Evolutionary conservation across 2,329 filamentous ascomycete genomes (phyloP), one percentile per base, ranked within the genome.

Genomic region (Fusarium brachygibbosum): DNA sequence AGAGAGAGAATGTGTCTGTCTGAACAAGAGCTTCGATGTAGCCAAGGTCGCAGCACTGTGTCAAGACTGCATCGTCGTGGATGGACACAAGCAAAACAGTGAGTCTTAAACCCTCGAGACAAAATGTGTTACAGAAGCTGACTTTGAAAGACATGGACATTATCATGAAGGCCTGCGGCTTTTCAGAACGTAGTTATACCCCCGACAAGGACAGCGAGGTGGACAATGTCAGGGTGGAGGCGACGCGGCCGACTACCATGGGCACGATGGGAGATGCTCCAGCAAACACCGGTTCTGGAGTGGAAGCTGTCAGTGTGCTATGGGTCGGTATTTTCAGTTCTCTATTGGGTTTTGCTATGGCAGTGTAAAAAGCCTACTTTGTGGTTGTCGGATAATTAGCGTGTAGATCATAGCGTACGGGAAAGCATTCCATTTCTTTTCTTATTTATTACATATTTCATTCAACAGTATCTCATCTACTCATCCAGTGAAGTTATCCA

Each of bases 21-120:
- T 65, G 10, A 82, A 82, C 52, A 68, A 72, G 54, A 82, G 81
- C 66, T 82, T 82, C 52, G 74, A 82, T 45, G 81, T 82, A 14
- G 72, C 76, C 34, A 64, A 72, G 37, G 66, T 82, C n/a, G 77
- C 79, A 8, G 79, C 75, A 2, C 67, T 82, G 11, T 82, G 81
- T 40, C 74, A 80, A 19, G 79, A 79, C 53, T 82, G 81, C 59
- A 79, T 82, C 35, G 55, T 68, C 7, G 68, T 76, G 59, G 71
- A 75, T 19, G 76, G 76, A 1, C 72, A 79, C 58, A 55, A 66
- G 25, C 69, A 76, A 13, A 79, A 75, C 31, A 76, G 80, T 81
- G 66, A 70, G 79, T 73, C 5, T 6, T 5, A 2, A 6, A 32
- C 19, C 17, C 1, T 13, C 17, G 6, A 6, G 16, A 23, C 11